Percentiles rank a stretch among this genome's conserved stretches.
These are phyloP conservation scores for Acmispon strigosus DNA, from an alignment of 306 rosid species.

Conservation along the genomic window DNA sequence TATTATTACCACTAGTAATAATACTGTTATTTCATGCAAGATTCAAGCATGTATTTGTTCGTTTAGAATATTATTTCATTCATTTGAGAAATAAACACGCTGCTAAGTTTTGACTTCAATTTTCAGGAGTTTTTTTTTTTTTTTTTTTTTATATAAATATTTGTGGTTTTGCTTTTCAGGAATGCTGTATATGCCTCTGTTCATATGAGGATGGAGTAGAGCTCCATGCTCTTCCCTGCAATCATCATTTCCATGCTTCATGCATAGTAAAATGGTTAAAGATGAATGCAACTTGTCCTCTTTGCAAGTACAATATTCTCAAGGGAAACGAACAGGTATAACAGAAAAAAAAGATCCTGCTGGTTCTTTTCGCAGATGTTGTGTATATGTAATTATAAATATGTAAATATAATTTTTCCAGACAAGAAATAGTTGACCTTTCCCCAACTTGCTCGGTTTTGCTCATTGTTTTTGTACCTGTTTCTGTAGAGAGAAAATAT, in stretches of 20 bases:
- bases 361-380: slow-evolving; percentile 11
- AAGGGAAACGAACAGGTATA: slow-evolving; percentile 74
- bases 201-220: slow-evolving; percentile 82
- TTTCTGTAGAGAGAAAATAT: slow-evolving; percentile 34
- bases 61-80: neutral
- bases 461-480: slow-evolving; percentile 3
- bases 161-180: slow-evolving; percentile 39
- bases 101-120: neutral
- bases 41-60: neutral
- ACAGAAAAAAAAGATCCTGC: slow-evolving; percentile 13
- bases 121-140: neutral
- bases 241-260: slow-evolving; percentile 79
- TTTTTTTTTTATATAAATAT: neutral
- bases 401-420: slow-evolving; percentile 36
- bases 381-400: slow-evolving; percentile 36
- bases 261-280: slow-evolving; percentile 92
- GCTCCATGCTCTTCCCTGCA: slow-evolving; percentile 91
- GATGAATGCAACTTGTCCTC: slow-evolving; percentile 99
- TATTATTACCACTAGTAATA: neutral
- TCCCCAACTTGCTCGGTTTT: slow-evolving; percentile 19
- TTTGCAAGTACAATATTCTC: slow-evolving; percentile 92
- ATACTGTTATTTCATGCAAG: too few species aligned
- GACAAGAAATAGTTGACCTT: slow-evolving; percentile 31
- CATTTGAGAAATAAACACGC: neutral
- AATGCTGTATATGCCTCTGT: slow-evolving; percentile 94